phyloP scores from a whole-genome alignment of 1,284 basidiomycete genomes.

The Cryptococcus neoformans region DNA sequence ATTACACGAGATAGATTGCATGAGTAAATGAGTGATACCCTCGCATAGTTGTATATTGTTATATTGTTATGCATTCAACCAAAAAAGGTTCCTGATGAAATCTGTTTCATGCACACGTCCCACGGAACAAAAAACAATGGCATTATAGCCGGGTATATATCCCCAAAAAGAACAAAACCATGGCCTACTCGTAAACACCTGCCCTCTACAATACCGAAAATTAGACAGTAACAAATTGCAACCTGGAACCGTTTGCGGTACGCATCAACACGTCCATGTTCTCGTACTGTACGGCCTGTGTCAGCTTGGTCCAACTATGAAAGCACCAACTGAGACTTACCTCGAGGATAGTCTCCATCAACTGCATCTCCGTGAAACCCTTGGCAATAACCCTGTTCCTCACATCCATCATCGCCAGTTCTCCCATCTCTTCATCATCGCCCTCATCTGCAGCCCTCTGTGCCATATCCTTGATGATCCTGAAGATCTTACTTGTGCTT shows the following conservation, averaged over 20 bases:
- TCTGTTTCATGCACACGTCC: background rate
- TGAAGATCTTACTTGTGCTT: slow-evolving; percentile 75
- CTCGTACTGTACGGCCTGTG: slow-evolving; percentile 63
- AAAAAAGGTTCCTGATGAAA: background rate
- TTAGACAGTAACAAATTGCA: slow-evolving; percentile 53
- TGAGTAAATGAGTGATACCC: background rate
- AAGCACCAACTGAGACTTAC: slow-evolving; percentile 53
- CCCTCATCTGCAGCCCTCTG: slow-evolving; percentile 55
- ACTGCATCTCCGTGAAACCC: slow-evolving; percentile 84
- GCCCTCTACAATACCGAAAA: too few species aligned
- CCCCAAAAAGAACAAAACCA: background rate
- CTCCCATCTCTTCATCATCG: slow-evolving; percentile 61
- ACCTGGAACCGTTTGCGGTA: slow-evolving; percentile 69
- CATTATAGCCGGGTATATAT: background rate
- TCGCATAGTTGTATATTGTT: background rate
- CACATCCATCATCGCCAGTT: slow-evolving; percentile 71
- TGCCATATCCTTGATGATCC: slow-evolving; percentile 84
- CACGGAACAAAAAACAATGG: background rate
- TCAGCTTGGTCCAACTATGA: background rate
- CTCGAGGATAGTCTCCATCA: slow-evolving; percentile 76
- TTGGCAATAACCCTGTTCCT: slow-evolving; percentile 75
- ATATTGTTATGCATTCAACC: background rate
- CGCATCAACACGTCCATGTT: slow-evolving; percentile 70
- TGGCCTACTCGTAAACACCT: background rate
- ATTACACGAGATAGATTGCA: background rate